Base-by-base conservation (phyloP, 306 rosid species). In the Vigna radiata region DNA sequence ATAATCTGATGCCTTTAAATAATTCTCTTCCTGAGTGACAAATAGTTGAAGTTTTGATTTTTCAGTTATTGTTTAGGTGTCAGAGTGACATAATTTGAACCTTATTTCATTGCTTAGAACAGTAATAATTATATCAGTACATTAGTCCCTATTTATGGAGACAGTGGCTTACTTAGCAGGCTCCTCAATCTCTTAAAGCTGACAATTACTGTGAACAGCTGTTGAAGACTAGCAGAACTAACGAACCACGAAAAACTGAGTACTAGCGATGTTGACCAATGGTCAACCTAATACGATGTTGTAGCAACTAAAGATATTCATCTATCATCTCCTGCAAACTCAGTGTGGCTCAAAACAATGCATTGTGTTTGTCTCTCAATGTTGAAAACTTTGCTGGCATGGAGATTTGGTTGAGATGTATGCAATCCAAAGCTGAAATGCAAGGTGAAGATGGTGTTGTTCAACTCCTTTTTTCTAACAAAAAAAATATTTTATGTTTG, bases 1-100 rank as follows among this genome's bases (percentile, higher is more conserved):
- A 33, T 3, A 21, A 55, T 73, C 21, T 19, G 3, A 43, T 66
- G 75, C 73, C 46, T 65, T 31, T 41, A 64, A 80, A 39, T 46
- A 48, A 49, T 68, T 39, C 62, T 36, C 41, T 54, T 73, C 62
- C 56, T 56, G 47, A 21, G 25, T 70, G 46, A 14, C 25, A 14
- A 70, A 50, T 19, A n/a, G 56, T 52, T 63, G 23, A 21, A 54
- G 33, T 41, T 56, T 43, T 47, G 37, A 53, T 21, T 63, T 72
- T 70, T 13, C 16, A 16, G 18, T 52, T 31, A 15, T 52, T 1
- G n/a, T 72, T 46, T n/a, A 15, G 46, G 59, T 79, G 44, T 59
- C 12, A 17, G 8, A n/a, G 25, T 52, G 13, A 18, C 27, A 17
- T 52, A 17, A 17, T 52, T 52, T 52, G 25, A 7, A 52, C 8